Percentiles rank a stretch among this genome's conserved stretches.
Conservation (phyloP, 306 rosid genomes). For the Casuarina equisetifolia region DNA sequence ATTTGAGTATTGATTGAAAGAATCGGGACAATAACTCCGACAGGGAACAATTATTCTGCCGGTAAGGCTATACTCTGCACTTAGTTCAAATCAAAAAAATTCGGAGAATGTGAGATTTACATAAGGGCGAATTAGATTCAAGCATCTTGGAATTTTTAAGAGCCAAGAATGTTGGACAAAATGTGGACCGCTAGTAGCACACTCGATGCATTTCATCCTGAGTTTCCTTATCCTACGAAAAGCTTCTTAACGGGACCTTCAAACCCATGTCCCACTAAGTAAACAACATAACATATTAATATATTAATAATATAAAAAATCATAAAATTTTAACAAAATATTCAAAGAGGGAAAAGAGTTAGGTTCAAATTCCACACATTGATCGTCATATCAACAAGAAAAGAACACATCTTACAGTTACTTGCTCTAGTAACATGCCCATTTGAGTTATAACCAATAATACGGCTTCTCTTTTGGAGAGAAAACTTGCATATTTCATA, state of each 20-base stretch:
- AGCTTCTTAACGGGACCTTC: too few species aligned
- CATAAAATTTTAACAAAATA: not conserved
- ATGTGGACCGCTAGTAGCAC: too few species aligned
- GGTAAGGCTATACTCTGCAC: not conserved
- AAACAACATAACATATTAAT: too few species aligned
- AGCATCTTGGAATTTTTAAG: not conserved
- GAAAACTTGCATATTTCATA: slow-evolving; percentile 21
- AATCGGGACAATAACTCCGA: not conserved
- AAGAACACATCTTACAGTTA: slow-evolving; percentile 30
- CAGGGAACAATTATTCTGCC: not conserved
- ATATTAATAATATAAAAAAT: too few species aligned
- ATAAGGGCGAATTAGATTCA: not conserved
- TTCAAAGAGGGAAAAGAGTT: not conserved
- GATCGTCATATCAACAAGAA: not conserved
- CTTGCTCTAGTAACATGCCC: slow-evolving; percentile 26
- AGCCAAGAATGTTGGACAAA: not conserved
- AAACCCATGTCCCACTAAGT: too few species aligned
- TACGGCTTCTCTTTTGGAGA: slow-evolving; percentile 9
- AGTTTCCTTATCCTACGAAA: too few species aligned
- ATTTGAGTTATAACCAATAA: slow-evolving; percentile 21
- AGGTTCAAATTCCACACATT: slow-evolving; percentile 2
- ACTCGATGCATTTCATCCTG: too few species aligned
- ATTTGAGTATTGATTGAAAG: not conserved
- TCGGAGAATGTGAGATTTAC: slow-evolving; percentile 9
- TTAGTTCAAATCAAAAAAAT: not conserved